Conservation (phyloP, 2,329 filamentous ascomycete species). For the Scedosporium minutisporum region DNA sequence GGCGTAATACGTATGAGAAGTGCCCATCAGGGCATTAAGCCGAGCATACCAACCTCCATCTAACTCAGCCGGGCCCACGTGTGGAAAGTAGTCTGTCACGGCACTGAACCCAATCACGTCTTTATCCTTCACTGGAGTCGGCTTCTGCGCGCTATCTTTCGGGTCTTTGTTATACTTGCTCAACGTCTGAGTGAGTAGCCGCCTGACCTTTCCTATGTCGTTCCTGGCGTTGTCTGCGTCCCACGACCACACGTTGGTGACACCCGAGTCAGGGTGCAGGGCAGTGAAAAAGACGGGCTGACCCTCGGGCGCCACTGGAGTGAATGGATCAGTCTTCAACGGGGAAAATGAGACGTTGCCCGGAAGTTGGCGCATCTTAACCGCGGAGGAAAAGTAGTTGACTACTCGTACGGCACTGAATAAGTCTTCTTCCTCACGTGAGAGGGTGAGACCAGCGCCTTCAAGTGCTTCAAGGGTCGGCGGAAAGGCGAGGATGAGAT, state of each 20-base stretch:
- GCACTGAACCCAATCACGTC: background rate
- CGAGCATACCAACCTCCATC: background rate
- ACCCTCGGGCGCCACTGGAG: conserved; percentile 5
- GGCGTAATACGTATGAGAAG: background rate
- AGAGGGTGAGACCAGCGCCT: background rate
- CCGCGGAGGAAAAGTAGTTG: conserved; percentile 5
- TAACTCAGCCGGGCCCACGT: background rate
- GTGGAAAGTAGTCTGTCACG: conserved; percentile 3
- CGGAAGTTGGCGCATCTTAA: conserved; percentile 1
- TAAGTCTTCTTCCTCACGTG: background rate
- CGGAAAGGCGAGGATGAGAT: conserved; percentile 4
- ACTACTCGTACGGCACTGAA: background rate
- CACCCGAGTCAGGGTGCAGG: conserved; percentile 6
- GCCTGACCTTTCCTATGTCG: background rate
- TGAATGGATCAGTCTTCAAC: background rate
- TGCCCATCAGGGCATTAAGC: conserved; percentile 1
- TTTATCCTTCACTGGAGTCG: background rate
- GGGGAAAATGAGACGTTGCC: background rate
- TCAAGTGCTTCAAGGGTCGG: background rate
- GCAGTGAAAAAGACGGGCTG: conserved; percentile 5
- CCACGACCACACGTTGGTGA: conserved; percentile 8
- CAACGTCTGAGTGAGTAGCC: conserved; percentile 5
- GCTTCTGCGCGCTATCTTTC: background rate
- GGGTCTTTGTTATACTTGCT: conserved; percentile 8
- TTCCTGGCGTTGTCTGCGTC: background rate